phyloP scores from a whole-genome alignment of 257 asterid species.

The Oldenlandia corymbosa region DNA sequence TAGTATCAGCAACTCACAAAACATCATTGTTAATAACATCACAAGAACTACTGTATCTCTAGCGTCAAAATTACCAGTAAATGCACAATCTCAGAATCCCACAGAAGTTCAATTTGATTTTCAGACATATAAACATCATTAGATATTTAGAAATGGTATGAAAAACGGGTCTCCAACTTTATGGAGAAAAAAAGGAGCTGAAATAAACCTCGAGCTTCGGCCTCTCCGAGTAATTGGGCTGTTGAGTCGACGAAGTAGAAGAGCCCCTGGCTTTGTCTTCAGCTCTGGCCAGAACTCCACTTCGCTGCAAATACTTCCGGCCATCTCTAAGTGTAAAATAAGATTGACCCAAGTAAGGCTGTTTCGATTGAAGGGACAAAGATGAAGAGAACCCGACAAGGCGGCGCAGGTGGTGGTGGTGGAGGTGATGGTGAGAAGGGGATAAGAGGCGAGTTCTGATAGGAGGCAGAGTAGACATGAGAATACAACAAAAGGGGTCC shows the following conservation, averaged over 20 bases:
- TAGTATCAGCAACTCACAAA: neutral
- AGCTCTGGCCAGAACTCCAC: slow-evolving; percentile 60
- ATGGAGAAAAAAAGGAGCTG: neutral
- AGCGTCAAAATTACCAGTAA: too few relatives aligned
- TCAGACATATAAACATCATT: neutral
- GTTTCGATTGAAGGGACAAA: slow-evolving; percentile 18
- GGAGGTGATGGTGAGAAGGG: slow-evolving; percentile 18
- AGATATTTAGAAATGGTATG: too few relatives aligned
- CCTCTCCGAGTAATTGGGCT: slow-evolving; percentile 23
- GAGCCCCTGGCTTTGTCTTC: slow-evolving; percentile 54
- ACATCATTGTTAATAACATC: neutral
- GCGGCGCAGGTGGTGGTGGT: neutral
- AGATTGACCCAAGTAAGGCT: slow-evolving; percentile 25
- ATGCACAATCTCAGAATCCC: neutral
- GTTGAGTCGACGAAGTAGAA: slow-evolving; percentile 38
- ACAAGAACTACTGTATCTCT: neutral
- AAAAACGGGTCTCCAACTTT: neutral
- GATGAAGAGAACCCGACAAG: slow-evolving; percentile 17
- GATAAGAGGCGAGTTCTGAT: slow-evolving; percentile 25
- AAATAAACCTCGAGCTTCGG: slow-evolving; percentile 42
- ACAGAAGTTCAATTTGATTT: neutral
- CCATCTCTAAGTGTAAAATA: slow-evolving; percentile 26
- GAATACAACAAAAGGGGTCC: slow-evolving; percentile 14
- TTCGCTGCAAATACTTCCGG: slow-evolving; percentile 33
- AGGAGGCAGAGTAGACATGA: slow-evolving; percentile 46